Percentiles rank a stretch among this genome's conserved stretches.
Evolutionary conservation across 148 eudicot species (phyloP).

Genomic region (Fagopyrum homotropicum): DNA sequence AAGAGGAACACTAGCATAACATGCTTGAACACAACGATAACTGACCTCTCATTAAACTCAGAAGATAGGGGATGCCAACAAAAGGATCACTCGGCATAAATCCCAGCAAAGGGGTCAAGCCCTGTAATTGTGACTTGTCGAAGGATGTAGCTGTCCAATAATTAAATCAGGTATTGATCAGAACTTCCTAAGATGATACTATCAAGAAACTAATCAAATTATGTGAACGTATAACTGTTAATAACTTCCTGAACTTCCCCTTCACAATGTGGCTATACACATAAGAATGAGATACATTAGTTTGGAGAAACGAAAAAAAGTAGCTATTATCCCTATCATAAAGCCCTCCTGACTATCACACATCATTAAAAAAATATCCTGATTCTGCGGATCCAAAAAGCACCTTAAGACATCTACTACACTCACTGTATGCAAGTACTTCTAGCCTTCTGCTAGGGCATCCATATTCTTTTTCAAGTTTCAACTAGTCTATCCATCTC

Average conservation of each 20-base stretch:
- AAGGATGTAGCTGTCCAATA: slow-evolving; percentile 57
- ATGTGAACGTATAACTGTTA: background rate
- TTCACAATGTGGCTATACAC: background rate
- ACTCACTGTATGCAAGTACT: background rate
- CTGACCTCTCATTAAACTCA: slow-evolving; percentile 41
- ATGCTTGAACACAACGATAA: background rate
- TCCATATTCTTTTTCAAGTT: background rate
- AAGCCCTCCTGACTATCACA: background rate
- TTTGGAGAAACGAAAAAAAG: background rate
- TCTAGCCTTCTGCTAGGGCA: background rate
- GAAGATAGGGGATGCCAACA: slow-evolving; percentile 26
- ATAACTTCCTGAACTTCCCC: background rate
- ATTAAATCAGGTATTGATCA: background rate
- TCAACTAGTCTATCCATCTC: background rate
- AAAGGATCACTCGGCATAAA: slow-evolving; percentile 37
- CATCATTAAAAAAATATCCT: background rate
- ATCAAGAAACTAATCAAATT: background rate
- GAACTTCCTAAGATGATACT: background rate
- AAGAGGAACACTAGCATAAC: background rate
- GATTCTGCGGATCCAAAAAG: background rate
- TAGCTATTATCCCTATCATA: background rate
- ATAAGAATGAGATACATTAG: background rate
- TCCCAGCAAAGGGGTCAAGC: slow-evolving; percentile 29
- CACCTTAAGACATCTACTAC: background rate
- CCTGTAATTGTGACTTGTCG: slow-evolving; percentile 43